Conservation (phyloP, 2,329 filamentous ascomycete species). For the Dothistroma septosporum region DNA sequence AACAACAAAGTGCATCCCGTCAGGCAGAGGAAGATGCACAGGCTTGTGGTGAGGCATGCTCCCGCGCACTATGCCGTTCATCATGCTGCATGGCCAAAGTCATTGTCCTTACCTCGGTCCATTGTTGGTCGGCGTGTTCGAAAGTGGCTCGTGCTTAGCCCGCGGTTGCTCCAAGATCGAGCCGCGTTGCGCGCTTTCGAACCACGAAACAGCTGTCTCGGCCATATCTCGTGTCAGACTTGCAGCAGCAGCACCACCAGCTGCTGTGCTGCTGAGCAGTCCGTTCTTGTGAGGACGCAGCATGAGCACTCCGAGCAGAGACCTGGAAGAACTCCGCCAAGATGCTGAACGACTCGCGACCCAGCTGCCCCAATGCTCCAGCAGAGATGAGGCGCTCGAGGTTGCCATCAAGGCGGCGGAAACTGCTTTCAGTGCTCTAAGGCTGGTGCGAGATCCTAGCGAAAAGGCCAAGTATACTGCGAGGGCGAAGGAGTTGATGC, state of each 20-base stretch:
- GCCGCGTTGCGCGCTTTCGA: background rate
- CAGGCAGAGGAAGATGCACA: background rate
- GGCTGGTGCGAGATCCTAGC: conserved; percentile 54
- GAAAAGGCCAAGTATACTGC: conserved; percentile 63
- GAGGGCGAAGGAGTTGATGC: conserved; percentile 67
- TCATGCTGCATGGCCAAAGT: background rate
- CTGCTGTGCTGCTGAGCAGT: background rate
- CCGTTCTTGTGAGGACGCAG: background rate
- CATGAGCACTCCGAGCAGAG: conserved; percentile 16
- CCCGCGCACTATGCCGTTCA: background rate
- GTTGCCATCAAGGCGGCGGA: conserved; percentile 75
- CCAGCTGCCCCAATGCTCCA: conserved; percentile 23
- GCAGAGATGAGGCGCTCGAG: conserved; percentile 59
- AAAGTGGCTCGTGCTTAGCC: background rate
- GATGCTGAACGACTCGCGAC: conserved; percentile 21
- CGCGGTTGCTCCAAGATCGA: background rate
- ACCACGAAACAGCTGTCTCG: conserved; percentile 2
- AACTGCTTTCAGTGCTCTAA: conserved; percentile 72
- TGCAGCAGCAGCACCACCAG: background rate
- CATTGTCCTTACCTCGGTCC: background rate
- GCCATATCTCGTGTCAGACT: conserved; percentile 1
- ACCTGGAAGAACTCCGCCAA: conserved; percentile 22
- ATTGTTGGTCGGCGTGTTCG: background rate
- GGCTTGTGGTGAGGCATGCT: background rate
- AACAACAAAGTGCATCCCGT: background rate